phyloP scores from a whole-genome alignment of 2,329 filamentous ascomycete genomes.

The Nemania sp. region DNA sequence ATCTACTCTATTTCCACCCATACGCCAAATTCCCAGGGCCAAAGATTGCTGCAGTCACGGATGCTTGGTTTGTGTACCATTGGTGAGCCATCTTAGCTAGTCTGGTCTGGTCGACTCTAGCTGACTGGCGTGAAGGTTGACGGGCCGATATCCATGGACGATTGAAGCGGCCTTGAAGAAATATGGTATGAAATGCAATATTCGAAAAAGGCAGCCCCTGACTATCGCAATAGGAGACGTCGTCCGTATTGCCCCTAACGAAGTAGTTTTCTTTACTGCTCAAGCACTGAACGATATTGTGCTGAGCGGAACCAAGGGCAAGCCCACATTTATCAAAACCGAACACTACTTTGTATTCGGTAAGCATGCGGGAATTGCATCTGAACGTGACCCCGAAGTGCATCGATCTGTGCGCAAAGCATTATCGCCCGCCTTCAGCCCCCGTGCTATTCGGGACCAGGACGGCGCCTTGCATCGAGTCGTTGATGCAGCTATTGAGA shows the following conservation, averaged over 20 bases:
- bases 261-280: constrained; percentile 32
- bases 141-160: constrained; percentile 23
- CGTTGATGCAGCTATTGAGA: too few relatives aligned
- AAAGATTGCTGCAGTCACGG: not conserved
- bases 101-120: not conserved
- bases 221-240: constrained; percentile 4
- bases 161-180: constrained; percentile 19
- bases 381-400: not conserved
- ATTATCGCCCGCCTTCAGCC: not conserved
- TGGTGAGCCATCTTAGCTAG: not conserved
- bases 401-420: not conserved
- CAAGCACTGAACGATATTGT: not conserved
- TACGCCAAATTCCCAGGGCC: not conserved
- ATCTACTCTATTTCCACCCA: not conserved
- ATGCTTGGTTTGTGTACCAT: not conserved
- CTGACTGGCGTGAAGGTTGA: constrained; percentile 1
- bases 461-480: too few relatives aligned
- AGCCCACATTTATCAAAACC: not conserved
- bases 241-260: constrained; percentile 36
- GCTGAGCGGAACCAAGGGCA: constrained; percentile 8
- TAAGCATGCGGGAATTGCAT: not conserved
- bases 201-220: not conserved
- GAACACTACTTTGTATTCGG: not conserved
- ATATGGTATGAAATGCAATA: constrained; percentile 21
- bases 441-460: not conserved